These are phyloP conservation scores for Santalum album DNA, from an alignment of 164 flowering plant genomes.

Conservation along the genomic window DNA sequence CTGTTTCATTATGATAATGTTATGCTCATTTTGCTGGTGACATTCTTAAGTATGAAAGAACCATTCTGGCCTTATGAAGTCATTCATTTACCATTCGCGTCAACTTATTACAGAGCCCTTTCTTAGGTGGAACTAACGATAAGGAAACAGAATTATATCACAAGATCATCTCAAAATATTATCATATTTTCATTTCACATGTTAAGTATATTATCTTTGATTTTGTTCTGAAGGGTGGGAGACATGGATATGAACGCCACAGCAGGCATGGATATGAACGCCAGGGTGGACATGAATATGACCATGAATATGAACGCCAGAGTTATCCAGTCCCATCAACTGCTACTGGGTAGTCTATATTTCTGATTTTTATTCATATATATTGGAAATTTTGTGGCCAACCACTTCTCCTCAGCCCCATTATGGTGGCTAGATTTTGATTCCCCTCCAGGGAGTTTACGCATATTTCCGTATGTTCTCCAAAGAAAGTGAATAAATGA, in stretches of 20 bases:
- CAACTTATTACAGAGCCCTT: too few species aligned
- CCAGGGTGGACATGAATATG: slow-evolving; percentile 30
- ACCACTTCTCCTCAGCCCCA: too few species aligned
- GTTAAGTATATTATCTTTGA: slow-evolving; percentile 7
- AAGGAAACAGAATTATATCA: too few species aligned
- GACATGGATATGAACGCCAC: slow-evolving; percentile 26
- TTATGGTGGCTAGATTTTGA: background rate
- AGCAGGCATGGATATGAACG: slow-evolving; percentile 32
- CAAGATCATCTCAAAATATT: too few species aligned
- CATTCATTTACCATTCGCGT: too few species aligned
- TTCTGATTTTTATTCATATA: background rate
- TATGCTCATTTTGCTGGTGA: too few species aligned
- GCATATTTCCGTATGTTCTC: background rate
- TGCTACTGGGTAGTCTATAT: slow-evolving; percentile 31
- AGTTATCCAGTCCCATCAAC: slow-evolving; percentile 36
- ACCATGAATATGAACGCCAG: slow-evolving; percentile 30
- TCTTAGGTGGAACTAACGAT: too few species aligned
- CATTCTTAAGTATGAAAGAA: too few species aligned
- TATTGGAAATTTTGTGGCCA: too few species aligned
- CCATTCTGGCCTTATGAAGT: too few species aligned
- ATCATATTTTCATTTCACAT: background rate
- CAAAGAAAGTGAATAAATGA: background rate
- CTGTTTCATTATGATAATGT: too few species aligned
- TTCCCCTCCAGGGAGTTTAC: background rate
- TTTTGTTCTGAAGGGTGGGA: slow-evolving; percentile 25